phyloP scores from a whole-genome alignment of 352 stramenopile species.

The Globisporangium abappressorium region DNA sequence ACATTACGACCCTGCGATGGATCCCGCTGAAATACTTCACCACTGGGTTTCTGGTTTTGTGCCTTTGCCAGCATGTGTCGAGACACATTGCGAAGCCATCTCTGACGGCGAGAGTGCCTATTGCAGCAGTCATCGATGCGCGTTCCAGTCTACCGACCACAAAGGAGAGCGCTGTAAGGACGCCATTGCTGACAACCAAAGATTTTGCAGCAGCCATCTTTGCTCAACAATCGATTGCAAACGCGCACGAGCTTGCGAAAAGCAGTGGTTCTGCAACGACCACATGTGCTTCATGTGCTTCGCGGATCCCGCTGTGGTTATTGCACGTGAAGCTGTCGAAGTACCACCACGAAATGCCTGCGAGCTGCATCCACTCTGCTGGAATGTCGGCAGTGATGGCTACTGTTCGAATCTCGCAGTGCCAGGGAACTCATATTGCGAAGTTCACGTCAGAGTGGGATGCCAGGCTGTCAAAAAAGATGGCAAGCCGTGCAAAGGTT shows the following conservation, averaged over 20 bases:
- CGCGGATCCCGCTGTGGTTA: slow-evolving; percentile 5
- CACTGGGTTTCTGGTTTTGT: slow-evolving; percentile 54
- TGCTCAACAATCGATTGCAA: slow-evolving; percentile 40
- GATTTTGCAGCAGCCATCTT: slow-evolving; percentile 47
- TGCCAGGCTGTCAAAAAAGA: slow-evolving; percentile 28
- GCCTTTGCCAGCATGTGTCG: slow-evolving; percentile 35
- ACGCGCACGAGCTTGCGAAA: slow-evolving; percentile 23
- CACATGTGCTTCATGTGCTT: slow-evolving; percentile 69
- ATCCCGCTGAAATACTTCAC: slow-evolving; percentile 55
- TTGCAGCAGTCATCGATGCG: slow-evolving; percentile 28
- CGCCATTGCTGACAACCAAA: slow-evolving; percentile 22
- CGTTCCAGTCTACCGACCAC: not conserved
- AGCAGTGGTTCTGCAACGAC: slow-evolving; percentile 41
- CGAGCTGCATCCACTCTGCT: slow-evolving; percentile 49
- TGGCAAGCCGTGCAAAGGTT: slow-evolving; percentile 29
- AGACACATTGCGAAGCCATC: slow-evolving; percentile 33
- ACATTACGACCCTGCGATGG: slow-evolving; percentile 54
- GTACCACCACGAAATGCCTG: slow-evolving; percentile 56
- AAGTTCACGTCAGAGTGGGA: slow-evolving; percentile 18
- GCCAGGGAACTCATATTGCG: slow-evolving; percentile 38
- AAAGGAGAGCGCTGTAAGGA: slow-evolving; percentile 25
- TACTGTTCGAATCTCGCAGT: slow-evolving; percentile 42
- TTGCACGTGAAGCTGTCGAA: slow-evolving; percentile 27
- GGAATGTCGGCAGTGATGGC: slow-evolving; percentile 21
- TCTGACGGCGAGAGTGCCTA: slow-evolving; percentile 22